Evolutionary conservation across 2,329 filamentous ascomycete genomes (phyloP).

Genomic region (Monosporascus sp.): DNA sequence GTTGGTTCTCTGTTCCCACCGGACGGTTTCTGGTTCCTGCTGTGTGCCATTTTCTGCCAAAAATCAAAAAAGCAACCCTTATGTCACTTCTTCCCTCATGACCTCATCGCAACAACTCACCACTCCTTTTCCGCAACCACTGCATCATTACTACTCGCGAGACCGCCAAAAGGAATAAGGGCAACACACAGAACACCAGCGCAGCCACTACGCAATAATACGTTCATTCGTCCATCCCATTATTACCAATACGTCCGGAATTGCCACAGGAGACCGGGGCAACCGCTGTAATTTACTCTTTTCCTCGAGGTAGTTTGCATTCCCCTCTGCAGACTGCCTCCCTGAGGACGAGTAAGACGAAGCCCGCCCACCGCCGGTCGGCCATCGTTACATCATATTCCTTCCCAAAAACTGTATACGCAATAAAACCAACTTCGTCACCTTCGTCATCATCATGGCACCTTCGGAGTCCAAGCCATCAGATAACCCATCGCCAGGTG

Average conservation of each 20-base stretch:
- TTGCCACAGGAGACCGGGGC: slow-evolving; percentile 13
- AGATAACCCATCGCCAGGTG: slow-evolving; percentile 29
- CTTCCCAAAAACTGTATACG: slow-evolving; percentile 17
- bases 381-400: slow-evolving; percentile 31
- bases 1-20: slow-evolving; percentile 18
- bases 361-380: slow-evolving; percentile 15
- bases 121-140: slow-evolving; percentile 14
- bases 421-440: slow-evolving; percentile 27
- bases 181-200: slow-evolving; percentile 5
- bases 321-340: slow-evolving; percentile 27
- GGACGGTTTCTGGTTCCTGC: slow-evolving; percentile 31
- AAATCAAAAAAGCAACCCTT: slow-evolving; percentile 33
- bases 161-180: background rate
- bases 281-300: slow-evolving; percentile 12
- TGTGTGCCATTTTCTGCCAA: slow-evolving; percentile 28
- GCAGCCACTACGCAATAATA: slow-evolving; percentile 2
- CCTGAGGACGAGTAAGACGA: slow-evolving; percentile 5
- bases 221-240: slow-evolving; percentile 8
- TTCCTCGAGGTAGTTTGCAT: slow-evolving; percentile 27
- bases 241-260: slow-evolving; percentile 14
- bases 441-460: slow-evolving; percentile 32
- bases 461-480: slow-evolving; percentile 27
- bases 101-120: slow-evolving; percentile 31
- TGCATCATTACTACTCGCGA: slow-evolving; percentile 1
- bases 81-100: slow-evolving; percentile 35